Evolutionary conservation across 2,329 filamentous ascomycete species (phyloP).

Genomic region (Stachybotrys elegans): DNA sequence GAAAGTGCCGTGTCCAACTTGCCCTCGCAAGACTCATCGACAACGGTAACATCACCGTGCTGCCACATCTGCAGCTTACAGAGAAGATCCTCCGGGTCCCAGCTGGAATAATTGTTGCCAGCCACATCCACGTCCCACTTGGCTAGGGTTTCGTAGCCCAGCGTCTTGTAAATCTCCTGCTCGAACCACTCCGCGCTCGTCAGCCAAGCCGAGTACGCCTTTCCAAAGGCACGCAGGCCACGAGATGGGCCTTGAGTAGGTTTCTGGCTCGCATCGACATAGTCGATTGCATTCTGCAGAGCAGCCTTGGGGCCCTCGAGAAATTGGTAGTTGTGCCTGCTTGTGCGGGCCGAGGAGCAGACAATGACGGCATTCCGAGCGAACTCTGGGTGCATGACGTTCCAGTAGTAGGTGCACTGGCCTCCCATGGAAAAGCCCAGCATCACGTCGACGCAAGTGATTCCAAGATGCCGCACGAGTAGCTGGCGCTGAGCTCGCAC

Average conservation of each 20-base stretch:
- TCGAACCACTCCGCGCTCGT: slow-evolving; percentile 41
- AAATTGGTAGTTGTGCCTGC: slow-evolving; percentile 41
- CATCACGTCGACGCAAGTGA: slow-evolving; percentile 31
- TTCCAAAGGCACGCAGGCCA: slow-evolving; percentile 37
- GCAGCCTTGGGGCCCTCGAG: slow-evolving; percentile 40
- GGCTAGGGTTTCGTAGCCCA: slow-evolving; percentile 29
- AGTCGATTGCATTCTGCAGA: slow-evolving; percentile 34
- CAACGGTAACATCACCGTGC: slow-evolving; percentile 26
- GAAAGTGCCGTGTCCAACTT: slow-evolving; percentile 48
- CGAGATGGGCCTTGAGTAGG: slow-evolving; percentile 10
- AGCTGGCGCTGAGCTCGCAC: slow-evolving; percentile 35
- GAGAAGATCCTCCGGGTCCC: slow-evolving; percentile 39
- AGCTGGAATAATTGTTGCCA: slow-evolving; percentile 27
- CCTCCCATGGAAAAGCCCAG: slow-evolving; percentile 47
- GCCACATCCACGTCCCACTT: slow-evolving; percentile 27
- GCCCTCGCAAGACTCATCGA: slow-evolving; percentile 12
- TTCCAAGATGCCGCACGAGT: slow-evolving; percentile 26
- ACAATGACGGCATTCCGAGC: slow-evolving; percentile 34
- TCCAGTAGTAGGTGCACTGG: slow-evolving; percentile 43
- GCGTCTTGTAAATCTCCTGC: slow-evolving; percentile 28
- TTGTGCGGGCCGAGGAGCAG: slow-evolving; percentile 39
- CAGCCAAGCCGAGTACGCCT: slow-evolving; percentile 41
- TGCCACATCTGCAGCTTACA: slow-evolving; percentile 40
- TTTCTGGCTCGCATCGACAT: slow-evolving; percentile 24
- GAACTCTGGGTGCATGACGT: slow-evolving; percentile 35